These are phyloP conservation scores for Pyrus pyrifolia DNA, from an alignment of 306 rosid species.

Conservation along the genomic window DNA sequence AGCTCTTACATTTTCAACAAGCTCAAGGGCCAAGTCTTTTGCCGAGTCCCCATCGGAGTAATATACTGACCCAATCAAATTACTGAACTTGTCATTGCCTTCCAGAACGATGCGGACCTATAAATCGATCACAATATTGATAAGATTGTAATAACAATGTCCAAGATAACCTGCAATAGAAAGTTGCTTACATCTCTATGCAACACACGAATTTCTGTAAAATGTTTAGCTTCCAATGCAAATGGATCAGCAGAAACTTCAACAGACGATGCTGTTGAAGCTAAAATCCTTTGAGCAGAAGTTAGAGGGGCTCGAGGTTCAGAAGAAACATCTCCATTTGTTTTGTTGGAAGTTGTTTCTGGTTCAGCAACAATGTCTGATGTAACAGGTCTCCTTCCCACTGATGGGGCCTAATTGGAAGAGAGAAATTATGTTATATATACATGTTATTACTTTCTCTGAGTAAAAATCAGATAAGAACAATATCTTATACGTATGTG, in stretches of 20 bases:
- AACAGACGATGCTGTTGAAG: slow-evolving; percentile 42
- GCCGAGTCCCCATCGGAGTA: slow-evolving; percentile 94
- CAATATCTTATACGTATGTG: not conserved
- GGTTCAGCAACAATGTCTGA: slow-evolving; percentile 51
- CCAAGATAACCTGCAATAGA: slow-evolving; percentile 4
- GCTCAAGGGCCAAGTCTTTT: slow-evolving; percentile 90
- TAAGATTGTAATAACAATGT: slow-evolving; percentile 12
- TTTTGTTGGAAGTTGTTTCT: slow-evolving; percentile 41
- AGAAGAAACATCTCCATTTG: slow-evolving; percentile 60
- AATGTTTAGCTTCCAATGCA: slow-evolving; percentile 82
- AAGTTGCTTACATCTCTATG: slow-evolving; percentile 61
- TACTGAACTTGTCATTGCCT: slow-evolving; percentile 93
- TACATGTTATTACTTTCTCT: not conserved
- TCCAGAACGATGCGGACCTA: slow-evolving; percentile 92
- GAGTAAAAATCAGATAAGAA: not conserved
- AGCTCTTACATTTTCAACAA: slow-evolving; percentile 70
- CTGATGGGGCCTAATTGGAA: slow-evolving; percentile 65
- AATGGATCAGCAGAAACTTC: slow-evolving; percentile 73
- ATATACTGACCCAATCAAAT: slow-evolving; percentile 90
- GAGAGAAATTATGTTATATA: slow-evolving; percentile 1
- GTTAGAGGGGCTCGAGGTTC: slow-evolving; percentile 75
- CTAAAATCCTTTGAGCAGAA: slow-evolving; percentile 91
- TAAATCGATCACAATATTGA: slow-evolving; percentile 32
- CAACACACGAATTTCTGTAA: slow-evolving; percentile 91
- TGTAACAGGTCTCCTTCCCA: slow-evolving; percentile 76